Base-by-base conservation (phyloP, 169 alveolate genomes). In the Cryptosporidium sp. region DNA sequence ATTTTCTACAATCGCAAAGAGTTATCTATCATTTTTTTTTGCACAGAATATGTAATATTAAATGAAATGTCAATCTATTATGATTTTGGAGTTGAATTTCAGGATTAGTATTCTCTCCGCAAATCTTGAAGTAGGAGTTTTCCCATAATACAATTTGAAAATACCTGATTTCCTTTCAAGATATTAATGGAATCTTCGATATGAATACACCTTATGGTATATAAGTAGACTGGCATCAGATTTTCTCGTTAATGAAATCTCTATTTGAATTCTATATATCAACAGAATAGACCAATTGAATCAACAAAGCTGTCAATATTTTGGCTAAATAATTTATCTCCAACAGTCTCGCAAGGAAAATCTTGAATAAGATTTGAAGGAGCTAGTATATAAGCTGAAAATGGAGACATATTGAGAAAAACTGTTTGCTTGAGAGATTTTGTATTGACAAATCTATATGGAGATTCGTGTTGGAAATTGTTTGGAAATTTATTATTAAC, bases 301-400 rank as follows among this genome's bases (percentile, higher is more conserved):
- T 80, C 89, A 29, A 80, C 68, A 31, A 80, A 80, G 33, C 33
- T 67, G 70, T 80, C 89, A 21, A 80, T 80, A 16, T 23, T 62
- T 26, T 60, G 65, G 18, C 65, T 9, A n/a, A 80, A 80, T 7
- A 80, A 7, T 51, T 80, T 80, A 67, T 80, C 65, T 14, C 75
- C 89, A 33, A 80, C 29, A 8, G 39, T 61, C 56, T 80, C 80
- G 31, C 65, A 61, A 45, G 89, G 75, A 16, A 80, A 42, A 9
- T 39, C 67, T 44, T 65, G 61, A 16, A 80, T 56, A 10, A 80
- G 42, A 18, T 21, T 58, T n/a, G 65, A 80, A 48, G 89, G 89
- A 39, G 68, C 89, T 31, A 80, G 68, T 18, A 80, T 26, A 51
- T 42, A 60, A 21, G 80, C 89, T n/a, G 89, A 80, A 26, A 80